A percentile compares a stretch with the other conserved stretches of the same genome.
Conservation (phyloP, 257 asterid species). For the Knoxia roxburghii region DNA sequence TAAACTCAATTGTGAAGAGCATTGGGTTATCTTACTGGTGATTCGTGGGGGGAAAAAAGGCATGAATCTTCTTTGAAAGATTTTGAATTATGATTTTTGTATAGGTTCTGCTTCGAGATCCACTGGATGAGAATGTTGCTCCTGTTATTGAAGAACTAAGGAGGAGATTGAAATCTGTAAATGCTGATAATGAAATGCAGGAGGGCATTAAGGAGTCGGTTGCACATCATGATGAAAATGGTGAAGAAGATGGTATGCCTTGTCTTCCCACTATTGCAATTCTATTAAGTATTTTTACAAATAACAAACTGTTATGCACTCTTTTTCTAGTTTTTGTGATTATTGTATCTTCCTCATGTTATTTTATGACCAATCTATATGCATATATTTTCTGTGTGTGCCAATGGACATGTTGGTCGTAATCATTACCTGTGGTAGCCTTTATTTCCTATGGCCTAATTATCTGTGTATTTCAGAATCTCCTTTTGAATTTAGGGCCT, state of each 20-base stretch:
- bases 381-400: neutral
- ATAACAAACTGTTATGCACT: neutral
- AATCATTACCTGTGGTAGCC: neutral
- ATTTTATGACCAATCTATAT: neutral
- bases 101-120: constrained; percentile 7
- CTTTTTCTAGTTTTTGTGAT: neutral
- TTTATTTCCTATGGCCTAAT: constrained; percentile 15
- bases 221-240: neutral
- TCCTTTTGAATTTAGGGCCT: constrained; percentile 7
- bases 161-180: neutral
- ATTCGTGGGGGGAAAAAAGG: too few species aligned
- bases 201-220: neutral
- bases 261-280: neutral
- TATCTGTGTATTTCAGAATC: neutral
- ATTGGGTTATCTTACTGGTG: neutral
- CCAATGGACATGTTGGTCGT: too few species aligned
- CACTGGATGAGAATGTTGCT: neutral
- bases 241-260: constrained; percentile 6
- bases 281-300: neutral
- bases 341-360: neutral
- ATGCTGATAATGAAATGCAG: neutral
- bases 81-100: neutral
- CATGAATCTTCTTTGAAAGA: neutral
- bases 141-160: constrained; percentile 2
- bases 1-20: neutral